These are phyloP conservation scores for Tilletia caries DNA, from an alignment of 1,284 basidiomycete genomes.

Conservation along the genomic window DNA sequence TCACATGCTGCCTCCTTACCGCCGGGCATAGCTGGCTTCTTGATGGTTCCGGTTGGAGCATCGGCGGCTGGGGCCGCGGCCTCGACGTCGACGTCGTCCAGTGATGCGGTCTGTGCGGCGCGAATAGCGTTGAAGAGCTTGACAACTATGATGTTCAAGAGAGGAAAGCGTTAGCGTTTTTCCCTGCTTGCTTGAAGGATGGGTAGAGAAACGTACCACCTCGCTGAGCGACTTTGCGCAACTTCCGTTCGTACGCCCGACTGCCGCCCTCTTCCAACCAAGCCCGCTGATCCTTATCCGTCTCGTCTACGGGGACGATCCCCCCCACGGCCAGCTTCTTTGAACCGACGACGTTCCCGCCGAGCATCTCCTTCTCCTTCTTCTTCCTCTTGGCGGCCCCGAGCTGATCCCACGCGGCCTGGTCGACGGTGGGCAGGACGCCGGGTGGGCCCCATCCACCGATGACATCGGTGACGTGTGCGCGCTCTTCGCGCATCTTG, in stretches of 20 bases:
- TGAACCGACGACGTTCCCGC: constrained; percentile 12
- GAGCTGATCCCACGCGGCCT: constrained; percentile 30
- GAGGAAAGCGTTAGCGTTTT: too few relatives aligned
- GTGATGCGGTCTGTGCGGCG: constrained; percentile 46
- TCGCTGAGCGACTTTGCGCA: constrained; percentile 50
- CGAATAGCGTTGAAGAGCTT: constrained; percentile 53
- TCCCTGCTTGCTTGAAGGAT: too few relatives aligned
- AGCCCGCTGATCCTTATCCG: not conserved
- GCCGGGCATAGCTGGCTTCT: constrained; percentile 36
- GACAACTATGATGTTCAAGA: constrained; percentile 26
- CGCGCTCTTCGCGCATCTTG: constrained; percentile 41
- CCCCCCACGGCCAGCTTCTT: not conserved
- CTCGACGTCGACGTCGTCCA: constrained; percentile 37
- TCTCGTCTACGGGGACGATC: not conserved
- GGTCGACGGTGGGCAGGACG: constrained; percentile 26
- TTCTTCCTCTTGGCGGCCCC: constrained; percentile 25
- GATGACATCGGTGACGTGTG: constrained; percentile 49
- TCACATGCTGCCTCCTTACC: constrained; percentile 32
- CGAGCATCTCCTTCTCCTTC: constrained; percentile 19
- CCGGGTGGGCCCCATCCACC: constrained; percentile 51
- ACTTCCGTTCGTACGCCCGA: constrained; percentile 42
- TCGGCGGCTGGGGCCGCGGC: constrained; percentile 17
- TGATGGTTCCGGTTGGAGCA: constrained; percentile 8
- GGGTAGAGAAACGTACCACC: constrained; percentile 32
- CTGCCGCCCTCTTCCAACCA: constrained; percentile 39